Conservation (phyloP, 2,329 filamentous ascomycete genomes). For the Plectosphaerella cucumerina region DNA sequence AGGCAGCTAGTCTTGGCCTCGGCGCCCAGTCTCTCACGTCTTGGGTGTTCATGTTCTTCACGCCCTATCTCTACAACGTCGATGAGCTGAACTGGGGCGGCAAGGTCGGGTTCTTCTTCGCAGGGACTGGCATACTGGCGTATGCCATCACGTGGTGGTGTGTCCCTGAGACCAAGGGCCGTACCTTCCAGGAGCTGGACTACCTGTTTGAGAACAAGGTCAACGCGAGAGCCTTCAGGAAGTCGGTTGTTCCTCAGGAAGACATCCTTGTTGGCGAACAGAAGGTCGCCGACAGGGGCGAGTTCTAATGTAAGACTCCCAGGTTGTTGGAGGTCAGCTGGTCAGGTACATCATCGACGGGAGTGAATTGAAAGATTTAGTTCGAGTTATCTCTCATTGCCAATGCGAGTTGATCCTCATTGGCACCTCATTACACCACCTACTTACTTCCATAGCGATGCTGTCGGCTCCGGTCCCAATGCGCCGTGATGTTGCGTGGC, state of each 20-base stretch:
- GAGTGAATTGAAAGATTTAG: too few species aligned
- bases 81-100: conserved; percentile 15
- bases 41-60: conserved; percentile 3
- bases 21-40: background rate
- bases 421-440: too few species aligned
- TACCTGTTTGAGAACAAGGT: background rate
- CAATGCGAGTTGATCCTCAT: too few species aligned
- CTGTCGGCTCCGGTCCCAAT: too few species aligned
- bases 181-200: conserved; percentile 4
- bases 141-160: background rate
- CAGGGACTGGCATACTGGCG: background rate
- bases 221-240: background rate
- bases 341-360: too few species aligned
- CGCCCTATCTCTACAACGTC: conserved; percentile 5
- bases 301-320: too few species aligned
- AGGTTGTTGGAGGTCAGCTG: too few species aligned
- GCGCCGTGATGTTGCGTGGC: too few species aligned
- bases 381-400: too few species aligned
- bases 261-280: background rate
- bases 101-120: conserved; percentile 11
- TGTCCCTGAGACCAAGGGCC: conserved; percentile 2
- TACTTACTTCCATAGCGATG: too few species aligned
- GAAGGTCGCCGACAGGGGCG: background rate
- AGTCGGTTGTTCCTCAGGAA: background rate
- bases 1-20: background rate